phyloP scores from a whole-genome alignment of 176 grass and related monocot species.

The Bromus sterilis region DNA sequence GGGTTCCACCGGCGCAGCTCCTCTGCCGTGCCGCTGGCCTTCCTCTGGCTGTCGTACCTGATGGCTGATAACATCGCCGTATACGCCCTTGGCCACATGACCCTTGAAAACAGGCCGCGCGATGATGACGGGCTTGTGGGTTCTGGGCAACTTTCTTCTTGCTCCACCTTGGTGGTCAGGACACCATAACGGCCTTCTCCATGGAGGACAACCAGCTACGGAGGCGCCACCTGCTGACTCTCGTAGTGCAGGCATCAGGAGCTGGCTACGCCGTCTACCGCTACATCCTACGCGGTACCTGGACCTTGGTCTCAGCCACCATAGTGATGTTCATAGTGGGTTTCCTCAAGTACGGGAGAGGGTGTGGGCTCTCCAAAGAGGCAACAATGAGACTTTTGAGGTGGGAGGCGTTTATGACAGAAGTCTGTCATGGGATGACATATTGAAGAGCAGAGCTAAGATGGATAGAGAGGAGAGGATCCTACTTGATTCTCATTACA shows the following conservation, averaged over 20 bases:
- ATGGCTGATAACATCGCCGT: constrained; percentile 18
- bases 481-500: too few relatives aligned
- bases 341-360: neutral
- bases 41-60: constrained; percentile 25
- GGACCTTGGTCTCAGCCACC: neutral
- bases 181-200: constrained; percentile 29
- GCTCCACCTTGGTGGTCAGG: constrained; percentile 34
- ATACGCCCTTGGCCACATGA: constrained; percentile 20
- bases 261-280: neutral
- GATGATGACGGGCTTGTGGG: neutral
- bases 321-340: neutral
- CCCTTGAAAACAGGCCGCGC: neutral
- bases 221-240: neutral
- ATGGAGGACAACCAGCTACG: constrained; percentile 19
- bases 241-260: neutral
- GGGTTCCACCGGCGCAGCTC: neutral
- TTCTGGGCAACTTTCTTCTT: constrained; percentile 31
- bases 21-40: neutral
- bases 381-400: too few relatives aligned
- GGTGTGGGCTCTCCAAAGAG: neutral
- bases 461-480: too few relatives aligned
- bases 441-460: too few relatives aligned
- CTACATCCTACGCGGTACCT: neutral
- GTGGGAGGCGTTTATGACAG: too few relatives aligned
- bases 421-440: too few relatives aligned